Evolutionary conservation across 2,329 filamentous ascomycete species (phyloP), one percentile per base, ranked within the genome.

Genomic region (Paecilomyces dactylethromorphus): DNA sequence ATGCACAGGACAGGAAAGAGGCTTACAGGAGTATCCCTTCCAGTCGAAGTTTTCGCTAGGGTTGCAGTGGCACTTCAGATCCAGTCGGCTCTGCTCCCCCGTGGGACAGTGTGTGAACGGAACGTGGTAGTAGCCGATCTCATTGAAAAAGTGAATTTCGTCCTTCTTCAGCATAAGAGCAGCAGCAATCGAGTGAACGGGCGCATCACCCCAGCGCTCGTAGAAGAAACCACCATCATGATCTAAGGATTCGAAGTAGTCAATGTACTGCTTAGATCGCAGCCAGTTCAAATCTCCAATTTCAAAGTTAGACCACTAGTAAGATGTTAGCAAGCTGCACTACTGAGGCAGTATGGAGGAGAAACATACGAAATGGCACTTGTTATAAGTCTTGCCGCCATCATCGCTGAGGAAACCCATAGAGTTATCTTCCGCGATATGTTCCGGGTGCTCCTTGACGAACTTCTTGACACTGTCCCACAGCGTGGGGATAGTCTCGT

Each of bases 41-140:
- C 95, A 99, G 78, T 99, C 94, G 81, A 99, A 99, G 81, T 99
- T 99, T 60, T 97, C 90, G 70, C 88, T 87, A 7, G 94, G 93
- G 71, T 99, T 92, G 79, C 94, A 99, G 76, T 92, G 89, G 76
- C 94, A 99, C 73, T 90, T 92, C 65, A 93, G 85, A 65, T 96
- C 88, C 58, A 92, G 76, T 64, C 92, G 86, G 57, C 84, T 86
- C 78, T 96, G 84, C 77, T 97, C 91, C 57, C 89, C 90, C 0
- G 92, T 96, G 2, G 94, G 94, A 76, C 94, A 99, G 77, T 99
- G 94, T 3, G 92, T 97, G 74, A 99, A 99, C 22, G 94, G 94
- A 24, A 97, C 90, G 73, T 99, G 94, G 77, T 92, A 97, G 78
- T 99, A 99, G 60, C 91, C 93, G 69, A 99, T 99, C 71, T 99